Base-by-base conservation (phyloP, 805 yeast species). In the Cyberlindnera xishuangbannaensis region DNA sequence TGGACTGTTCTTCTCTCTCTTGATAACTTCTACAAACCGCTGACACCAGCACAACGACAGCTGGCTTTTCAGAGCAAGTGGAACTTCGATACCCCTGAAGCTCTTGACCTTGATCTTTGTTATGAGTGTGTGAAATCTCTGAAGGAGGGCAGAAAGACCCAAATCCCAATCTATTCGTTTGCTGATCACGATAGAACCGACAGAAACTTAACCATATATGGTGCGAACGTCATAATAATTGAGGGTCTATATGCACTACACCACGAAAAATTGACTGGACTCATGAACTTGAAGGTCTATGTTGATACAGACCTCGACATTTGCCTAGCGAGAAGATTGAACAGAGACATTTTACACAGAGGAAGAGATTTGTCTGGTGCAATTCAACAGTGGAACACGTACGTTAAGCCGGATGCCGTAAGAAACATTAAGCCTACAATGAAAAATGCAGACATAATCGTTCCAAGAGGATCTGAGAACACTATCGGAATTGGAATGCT, bases 251-350 rank as follows among this genome's bases (percentile, higher is more conserved):
- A 83, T 53, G 86, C 95, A 0, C 58, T 92, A 27, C 76, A 79
- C 41, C 86, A 82, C 53, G 67, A 69, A 29, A 69, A 87, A 26
- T 58, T 92, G 13, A 59, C 81, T 34, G 80, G 73, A 10, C 51
- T 87, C 50, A 82, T 88, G 81, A 95, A 90, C 50, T 66, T 86
- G 39, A 90, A 83, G 57, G 74, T 90, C 14, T 92, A 77, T 55
- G 97, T 92, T 4, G 97, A 90, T 47, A 92, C 97, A 3, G 97
- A 88, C 50, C 65, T 87, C 45, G 98, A 92, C 53, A 73, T 90
- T 12, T 92, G 98, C 58, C 67, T 92, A 47, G 88, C 95, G 5
- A 69, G 98, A 49, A 67, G 98, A 48, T 62, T 92, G 27, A 76
- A 84, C 4, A 68, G 98, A 50, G 98, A 92, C 55, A 87, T 86